Evolutionary conservation across 1,284 basidiomycete genomes (phyloP).

Genomic region (Rhodotorula sp.): DNA sequence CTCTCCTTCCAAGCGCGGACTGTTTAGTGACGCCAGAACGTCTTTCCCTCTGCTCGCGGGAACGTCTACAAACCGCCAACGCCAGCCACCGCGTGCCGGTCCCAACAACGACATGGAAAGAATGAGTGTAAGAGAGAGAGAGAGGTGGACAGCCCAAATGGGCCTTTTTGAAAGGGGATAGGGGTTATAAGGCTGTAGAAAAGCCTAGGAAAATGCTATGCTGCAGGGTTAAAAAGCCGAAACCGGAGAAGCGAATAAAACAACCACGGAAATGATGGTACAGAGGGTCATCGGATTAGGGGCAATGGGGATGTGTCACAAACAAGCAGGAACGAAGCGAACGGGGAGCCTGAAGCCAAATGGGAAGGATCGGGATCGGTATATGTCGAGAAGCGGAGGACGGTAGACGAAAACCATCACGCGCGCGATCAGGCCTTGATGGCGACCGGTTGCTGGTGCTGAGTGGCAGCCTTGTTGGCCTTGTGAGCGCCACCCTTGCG

Average conservation of each 20-base stretch:
- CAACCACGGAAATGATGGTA: background rate
- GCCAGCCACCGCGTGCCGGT: too few species aligned
- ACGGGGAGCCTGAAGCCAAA: background rate
- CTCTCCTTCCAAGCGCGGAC: background rate
- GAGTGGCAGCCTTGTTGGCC: background rate
- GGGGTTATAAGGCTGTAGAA: background rate
- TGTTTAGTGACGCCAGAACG: background rate
- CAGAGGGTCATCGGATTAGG: background rate
- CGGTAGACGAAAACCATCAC: background rate
- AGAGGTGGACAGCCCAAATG: background rate
- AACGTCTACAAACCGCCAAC: too few species aligned
- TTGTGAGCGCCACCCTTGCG: conserved; percentile 4
- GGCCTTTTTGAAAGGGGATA: background rate
- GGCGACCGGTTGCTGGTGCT: conserved; percentile 9
- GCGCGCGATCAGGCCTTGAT: conserved; percentile 13
- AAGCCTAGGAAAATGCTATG: background rate
- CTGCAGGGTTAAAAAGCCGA: background rate
- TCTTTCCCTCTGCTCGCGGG: too few species aligned
- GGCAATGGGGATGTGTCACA: background rate
- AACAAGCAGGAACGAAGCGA: background rate
- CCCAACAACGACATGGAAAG: background rate
- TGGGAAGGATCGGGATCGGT: too few species aligned
- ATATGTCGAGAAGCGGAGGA: background rate
- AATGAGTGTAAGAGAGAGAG: background rate
- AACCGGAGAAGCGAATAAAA: background rate